phyloP scores from a whole-genome alignment of 2,329 filamentous ascomycete species.

The Chaetomium sp. region DNA sequence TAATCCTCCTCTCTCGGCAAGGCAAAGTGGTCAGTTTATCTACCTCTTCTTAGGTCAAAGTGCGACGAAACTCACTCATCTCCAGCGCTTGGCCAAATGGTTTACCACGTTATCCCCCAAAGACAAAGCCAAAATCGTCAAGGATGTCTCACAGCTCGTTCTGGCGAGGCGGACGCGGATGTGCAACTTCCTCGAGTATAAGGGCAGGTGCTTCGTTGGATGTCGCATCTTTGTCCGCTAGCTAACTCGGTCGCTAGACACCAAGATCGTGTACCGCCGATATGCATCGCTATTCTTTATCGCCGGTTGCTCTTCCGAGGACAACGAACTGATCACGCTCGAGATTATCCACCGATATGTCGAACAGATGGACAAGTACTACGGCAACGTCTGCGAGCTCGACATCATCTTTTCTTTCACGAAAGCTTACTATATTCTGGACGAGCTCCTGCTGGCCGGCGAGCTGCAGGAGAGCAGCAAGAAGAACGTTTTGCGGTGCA shows the following conservation, averaged over 20 bases:
- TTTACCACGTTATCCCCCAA: conserved; percentile 96
- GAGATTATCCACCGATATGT: conserved; percentile 99
- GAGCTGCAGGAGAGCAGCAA: conserved; percentile 99
- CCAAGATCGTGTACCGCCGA: conserved; percentile 97
- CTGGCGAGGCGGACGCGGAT: conserved; percentile 94
- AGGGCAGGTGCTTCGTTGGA: conserved; percentile 61
- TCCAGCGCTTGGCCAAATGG: conserved; percentile 96
- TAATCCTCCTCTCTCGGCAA: conserved; percentile 96
- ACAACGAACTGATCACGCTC: conserved; percentile 97
- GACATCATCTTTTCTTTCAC: conserved; percentile 99
- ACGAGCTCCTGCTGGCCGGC: conserved; percentile 91
- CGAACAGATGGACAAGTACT: conserved; percentile 99
- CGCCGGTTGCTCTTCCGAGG: conserved; percentile 91
- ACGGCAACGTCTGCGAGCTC: conserved; percentile 98
- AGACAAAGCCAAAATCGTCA: conserved; percentile 99
- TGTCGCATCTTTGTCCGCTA: not conserved
- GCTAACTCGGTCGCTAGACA: conserved; percentile 63
- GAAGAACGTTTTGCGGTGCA: conserved; percentile 96
- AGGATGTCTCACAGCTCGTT: conserved; percentile 97
- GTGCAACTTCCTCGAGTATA: conserved; percentile 99
- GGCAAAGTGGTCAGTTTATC: conserved; percentile 87
- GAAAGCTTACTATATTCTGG: conserved; percentile 98
- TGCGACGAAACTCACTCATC: conserved; percentile 1
- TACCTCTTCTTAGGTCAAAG: conserved; percentile 25
- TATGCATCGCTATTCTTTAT: conserved; percentile 99